A percentile compares a stretch with the other conserved stretches of the same genome.
Evolutionary conservation across 1,284 basidiomycete species (phyloP).

Genomic region (Ceratobasidium sp.): DNA sequence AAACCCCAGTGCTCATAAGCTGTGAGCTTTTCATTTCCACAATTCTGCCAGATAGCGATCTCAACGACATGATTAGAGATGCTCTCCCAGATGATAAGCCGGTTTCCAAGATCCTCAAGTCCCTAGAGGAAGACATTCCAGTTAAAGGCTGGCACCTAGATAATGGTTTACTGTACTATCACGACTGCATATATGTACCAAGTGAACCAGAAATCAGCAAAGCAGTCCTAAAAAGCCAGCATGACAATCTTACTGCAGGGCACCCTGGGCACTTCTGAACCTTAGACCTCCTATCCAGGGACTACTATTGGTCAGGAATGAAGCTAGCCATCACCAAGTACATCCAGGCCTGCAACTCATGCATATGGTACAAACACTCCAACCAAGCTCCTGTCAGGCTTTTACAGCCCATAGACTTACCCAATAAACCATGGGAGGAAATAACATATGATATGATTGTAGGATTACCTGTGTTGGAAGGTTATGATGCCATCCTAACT

Average conservation of each 20-base stretch:
- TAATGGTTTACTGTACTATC: conserved; percentile 24
- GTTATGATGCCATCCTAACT: conserved; percentile 25
- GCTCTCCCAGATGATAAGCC: neutral
- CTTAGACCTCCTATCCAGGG: conserved; percentile 17
- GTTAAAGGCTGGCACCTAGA: conserved; percentile 12
- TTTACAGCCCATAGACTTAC: conserved; percentile 32
- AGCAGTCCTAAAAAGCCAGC: conserved; percentile 18
- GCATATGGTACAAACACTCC: conserved; percentile 15
- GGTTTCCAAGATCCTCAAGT: neutral
- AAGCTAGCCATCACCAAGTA: conserved; percentile 11
- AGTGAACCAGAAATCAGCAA: conserved; percentile 28
- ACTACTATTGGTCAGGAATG: conserved; percentile 42
- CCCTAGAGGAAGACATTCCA: neutral
- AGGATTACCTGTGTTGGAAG: conserved; percentile 25
- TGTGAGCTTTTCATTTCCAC: conserved; percentile 10
- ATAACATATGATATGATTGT: conserved; percentile 42
- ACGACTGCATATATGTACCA: conserved; percentile 25
- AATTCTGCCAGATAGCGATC: conserved; percentile 1
- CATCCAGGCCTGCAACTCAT: conserved; percentile 21
- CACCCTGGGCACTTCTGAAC: conserved; percentile 18
- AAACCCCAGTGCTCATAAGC: neutral
- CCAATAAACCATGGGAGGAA: conserved; percentile 28
- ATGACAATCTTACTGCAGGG: conserved; percentile 20
- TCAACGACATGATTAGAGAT: conserved; percentile 7
- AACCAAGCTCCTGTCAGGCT: conserved; percentile 7